phyloP scores from a whole-genome alignment of 2,329 filamentous ascomycete genomes.

The Colletotrichum liriopes region DNA sequence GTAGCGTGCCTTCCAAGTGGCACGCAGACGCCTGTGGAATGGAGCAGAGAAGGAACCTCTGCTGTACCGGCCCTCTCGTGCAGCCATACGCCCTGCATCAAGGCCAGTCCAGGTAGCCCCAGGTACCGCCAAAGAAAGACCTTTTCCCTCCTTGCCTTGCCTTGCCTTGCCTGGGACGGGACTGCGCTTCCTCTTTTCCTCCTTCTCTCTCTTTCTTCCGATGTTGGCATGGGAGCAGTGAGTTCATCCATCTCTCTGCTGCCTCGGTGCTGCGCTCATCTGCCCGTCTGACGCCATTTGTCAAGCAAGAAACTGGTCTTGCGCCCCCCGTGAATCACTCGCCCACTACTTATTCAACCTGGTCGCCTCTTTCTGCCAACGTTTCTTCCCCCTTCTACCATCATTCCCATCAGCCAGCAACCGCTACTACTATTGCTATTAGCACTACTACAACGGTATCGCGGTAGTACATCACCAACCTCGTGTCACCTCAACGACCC shows the following conservation, averaged over 20 bases:
- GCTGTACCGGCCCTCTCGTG: neutral
- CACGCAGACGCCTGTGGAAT: neutral
- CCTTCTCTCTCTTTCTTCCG: neutral
- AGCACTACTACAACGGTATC: neutral
- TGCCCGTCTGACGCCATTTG: conserved; percentile 36
- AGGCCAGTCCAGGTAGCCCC: neutral
- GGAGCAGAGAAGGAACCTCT: neutral
- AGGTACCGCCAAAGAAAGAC: neutral
- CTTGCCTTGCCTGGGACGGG: no score
- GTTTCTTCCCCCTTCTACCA: neutral
- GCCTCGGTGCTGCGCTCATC: neutral
- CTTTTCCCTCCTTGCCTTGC: neutral
- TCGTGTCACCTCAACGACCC: neutral
- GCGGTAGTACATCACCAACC: neutral
- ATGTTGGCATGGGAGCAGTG: neutral
- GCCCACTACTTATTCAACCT: conserved; percentile 40
- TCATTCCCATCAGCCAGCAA: neutral
- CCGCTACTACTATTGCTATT: neutral
- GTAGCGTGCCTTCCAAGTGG: neutral
- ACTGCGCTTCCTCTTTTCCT: neutral
- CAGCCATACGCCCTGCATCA: neutral
- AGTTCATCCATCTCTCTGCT: neutral
- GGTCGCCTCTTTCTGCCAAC: neutral
- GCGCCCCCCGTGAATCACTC: conserved; percentile 1
- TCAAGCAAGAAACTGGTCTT: conserved; percentile 4